Evolutionary conservation across 2,329 filamentous ascomycete species (phyloP).

Genomic region (Paramyrothecium sp.): DNA sequence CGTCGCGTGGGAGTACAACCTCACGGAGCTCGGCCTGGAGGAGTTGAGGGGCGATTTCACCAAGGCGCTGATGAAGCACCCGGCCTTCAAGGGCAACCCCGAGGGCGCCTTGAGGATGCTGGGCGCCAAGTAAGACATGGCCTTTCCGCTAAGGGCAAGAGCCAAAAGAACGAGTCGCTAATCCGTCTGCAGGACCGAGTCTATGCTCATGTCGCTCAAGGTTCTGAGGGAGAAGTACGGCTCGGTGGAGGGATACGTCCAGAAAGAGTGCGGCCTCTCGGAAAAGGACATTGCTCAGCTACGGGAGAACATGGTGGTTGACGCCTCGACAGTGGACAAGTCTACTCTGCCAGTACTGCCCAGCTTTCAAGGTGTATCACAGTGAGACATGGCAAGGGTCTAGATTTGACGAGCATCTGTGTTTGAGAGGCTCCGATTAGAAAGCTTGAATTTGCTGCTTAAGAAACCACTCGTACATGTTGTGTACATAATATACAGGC

Average conservation of each 20-base stretch:
- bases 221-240: slow-evolving; percentile 61
- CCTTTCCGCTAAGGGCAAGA: neutral
- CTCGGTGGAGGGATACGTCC: slow-evolving; percentile 62
- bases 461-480: neutral
- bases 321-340: slow-evolving; percentile 8
- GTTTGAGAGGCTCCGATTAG: neutral
- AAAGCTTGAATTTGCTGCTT: neutral
- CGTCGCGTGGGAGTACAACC: slow-evolving; percentile 66
- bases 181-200: slow-evolving; percentile 36
- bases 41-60: slow-evolving; percentile 51
- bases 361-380: neutral
- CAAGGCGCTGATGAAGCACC: slow-evolving; percentile 46
- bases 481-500: slow-evolving; percentile 14
- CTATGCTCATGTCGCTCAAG: slow-evolving; percentile 46
- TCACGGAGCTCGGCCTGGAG: slow-evolving; percentile 62
- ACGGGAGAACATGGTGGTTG: slow-evolving; percentile 45
- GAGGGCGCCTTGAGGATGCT: slow-evolving; percentile 44
- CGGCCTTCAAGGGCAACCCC: slow-evolving; percentile 44
- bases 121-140: slow-evolving; percentile 35
- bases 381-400: neutral
- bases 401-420: too few relatives aligned
- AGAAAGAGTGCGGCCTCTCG: slow-evolving; percentile 55
- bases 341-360: neutral
- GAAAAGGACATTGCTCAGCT: slow-evolving; percentile 53
- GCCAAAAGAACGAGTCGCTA: neutral